Evolutionary conservation across 805 yeast species (phyloP).

Genomic region (Lipomyces yamadae): DNA sequence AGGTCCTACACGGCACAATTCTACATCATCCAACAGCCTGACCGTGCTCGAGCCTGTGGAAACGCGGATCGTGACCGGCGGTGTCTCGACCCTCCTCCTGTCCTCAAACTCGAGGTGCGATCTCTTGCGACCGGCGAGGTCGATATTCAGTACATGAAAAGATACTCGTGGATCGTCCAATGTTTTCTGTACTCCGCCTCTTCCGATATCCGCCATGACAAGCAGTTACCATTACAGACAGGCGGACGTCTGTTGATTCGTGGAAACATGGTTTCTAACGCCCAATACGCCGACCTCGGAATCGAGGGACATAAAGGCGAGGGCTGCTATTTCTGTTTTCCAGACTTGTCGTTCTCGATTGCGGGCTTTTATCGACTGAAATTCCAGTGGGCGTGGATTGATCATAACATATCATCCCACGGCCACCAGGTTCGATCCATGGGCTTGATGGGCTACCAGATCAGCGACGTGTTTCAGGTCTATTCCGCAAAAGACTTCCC

Average conservation of each 20-base stretch:
- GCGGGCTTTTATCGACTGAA: conserved; percentile 44
- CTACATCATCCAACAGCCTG: conserved; percentile 36
- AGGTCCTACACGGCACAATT: conserved; percentile 26
- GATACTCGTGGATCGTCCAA: conserved; percentile 34
- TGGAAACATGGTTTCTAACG: conserved; percentile 34
- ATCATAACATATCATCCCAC: conserved; percentile 33
- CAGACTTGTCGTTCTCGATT: conserved; percentile 45
- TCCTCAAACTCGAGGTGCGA: conserved; percentile 32
- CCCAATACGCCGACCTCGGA: conserved; percentile 30
- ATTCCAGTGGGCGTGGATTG: conserved; percentile 43
- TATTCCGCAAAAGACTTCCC: conserved; percentile 48
- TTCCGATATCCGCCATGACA: neutral
- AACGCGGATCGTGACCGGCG: conserved; percentile 38
- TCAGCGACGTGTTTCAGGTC: conserved; percentile 41
- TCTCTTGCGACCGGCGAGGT: conserved; percentile 14
- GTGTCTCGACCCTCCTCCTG: conserved; percentile 38
- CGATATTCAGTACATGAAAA: conserved; percentile 31
- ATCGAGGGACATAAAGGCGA: conserved; percentile 27
- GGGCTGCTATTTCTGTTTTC: conserved; percentile 43
- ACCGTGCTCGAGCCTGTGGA: conserved; percentile 38
- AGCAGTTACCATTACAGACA: conserved; percentile 2
- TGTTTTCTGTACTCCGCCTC: conserved; percentile 27
- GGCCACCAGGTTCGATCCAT: conserved; percentile 30
- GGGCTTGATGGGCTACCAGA: conserved; percentile 37
- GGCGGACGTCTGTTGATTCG: conserved; percentile 32